These are phyloP conservation scores for Schoenoplectus triqueter DNA, from an alignment of 202 grass and related monocot species.

Conservation along the genomic window DNA sequence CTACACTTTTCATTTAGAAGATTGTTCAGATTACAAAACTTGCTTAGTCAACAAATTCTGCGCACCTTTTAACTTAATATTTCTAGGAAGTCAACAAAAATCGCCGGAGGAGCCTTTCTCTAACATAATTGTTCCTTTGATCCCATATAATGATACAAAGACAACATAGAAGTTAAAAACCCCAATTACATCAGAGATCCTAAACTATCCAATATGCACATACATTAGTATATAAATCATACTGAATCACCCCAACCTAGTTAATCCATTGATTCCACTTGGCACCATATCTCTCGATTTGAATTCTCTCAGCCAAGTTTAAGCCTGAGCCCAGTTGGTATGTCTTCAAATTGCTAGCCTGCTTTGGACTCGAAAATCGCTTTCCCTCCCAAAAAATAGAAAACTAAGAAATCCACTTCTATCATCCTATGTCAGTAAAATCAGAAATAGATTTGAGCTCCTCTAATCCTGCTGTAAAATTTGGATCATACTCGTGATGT, in stretches of 20 bases:
- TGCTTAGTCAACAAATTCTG: conserved; percentile 11
- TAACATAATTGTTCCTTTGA: conserved; percentile 17
- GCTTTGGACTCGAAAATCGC: conserved; percentile 20
- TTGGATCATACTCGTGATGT: conserved; percentile 53
- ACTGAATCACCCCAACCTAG: conserved; percentile 8
- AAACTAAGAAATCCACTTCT: conserved; percentile 36
- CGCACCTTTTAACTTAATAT: conserved; percentile 23
- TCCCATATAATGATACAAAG: conserved; percentile 33
- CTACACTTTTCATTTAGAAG: not conserved
- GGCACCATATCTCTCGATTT: conserved; percentile 19
- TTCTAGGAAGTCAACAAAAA: conserved; percentile 27
- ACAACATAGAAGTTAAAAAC: conserved; percentile 14
- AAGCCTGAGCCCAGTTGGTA: not conserved
- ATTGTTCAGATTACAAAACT: not conserved
- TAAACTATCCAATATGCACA: conserved; percentile 35
- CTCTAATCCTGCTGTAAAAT: conserved; percentile 61
- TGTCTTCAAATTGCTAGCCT: conserved; percentile 1
- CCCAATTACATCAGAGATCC: conserved; percentile 37
- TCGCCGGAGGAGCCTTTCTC: conserved; percentile 10
- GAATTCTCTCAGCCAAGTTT: not conserved
- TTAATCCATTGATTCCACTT: conserved; percentile 5
- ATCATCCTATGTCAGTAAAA: conserved; percentile 87
- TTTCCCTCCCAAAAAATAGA: conserved; percentile 12
- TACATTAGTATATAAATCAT: conserved; percentile 26
- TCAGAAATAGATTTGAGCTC: conserved; percentile 71